Evolutionary conservation across 345 rosid species (phyloP).

Genomic region (Jatropha curcas): DNA sequence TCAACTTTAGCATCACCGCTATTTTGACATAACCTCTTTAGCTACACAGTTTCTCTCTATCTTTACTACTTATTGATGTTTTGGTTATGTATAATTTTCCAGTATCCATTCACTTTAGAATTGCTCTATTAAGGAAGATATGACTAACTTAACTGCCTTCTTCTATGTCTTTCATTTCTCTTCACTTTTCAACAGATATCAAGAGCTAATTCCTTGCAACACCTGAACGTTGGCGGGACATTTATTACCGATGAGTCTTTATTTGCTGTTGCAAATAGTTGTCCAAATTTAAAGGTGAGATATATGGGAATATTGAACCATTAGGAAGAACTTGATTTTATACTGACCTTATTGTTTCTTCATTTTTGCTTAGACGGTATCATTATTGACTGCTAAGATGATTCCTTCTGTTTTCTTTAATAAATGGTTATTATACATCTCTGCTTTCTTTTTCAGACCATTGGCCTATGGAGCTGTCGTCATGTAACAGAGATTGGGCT

Average conservation of each 20-base stretch:
- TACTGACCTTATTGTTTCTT: too few species aligned
- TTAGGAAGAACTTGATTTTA: too few species aligned
- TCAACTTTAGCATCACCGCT: not conserved
- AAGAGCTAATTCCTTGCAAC: constrained; percentile 66
- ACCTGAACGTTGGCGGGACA: constrained; percentile 87
- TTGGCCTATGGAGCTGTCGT: constrained; percentile 89
- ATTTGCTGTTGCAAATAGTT: constrained; percentile 68
- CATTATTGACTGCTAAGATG: too few species aligned
- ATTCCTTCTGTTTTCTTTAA: too few species aligned
- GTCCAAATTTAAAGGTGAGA: constrained; percentile 71
- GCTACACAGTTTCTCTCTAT: not conserved
- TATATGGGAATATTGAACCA: not conserved
- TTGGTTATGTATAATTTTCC: not conserved
- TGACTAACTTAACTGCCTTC: not conserved
- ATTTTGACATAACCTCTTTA: not conserved
- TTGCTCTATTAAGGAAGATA: not conserved
- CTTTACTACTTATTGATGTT: not conserved
- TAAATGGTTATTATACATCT: not conserved
- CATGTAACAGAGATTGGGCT: constrained; percentile 79
- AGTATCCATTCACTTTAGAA: not conserved
- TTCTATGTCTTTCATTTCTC: not conserved
- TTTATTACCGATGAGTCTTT: constrained; percentile 85
- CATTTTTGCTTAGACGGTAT: too few species aligned
- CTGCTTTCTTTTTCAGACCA: constrained; percentile 41
- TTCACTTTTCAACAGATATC: constrained; percentile 51